Evolutionary conservation across 73 alveolate species (phyloP), one percentile per base, ranked within the genome.

Genomic region (Paramecium sonneborni): DNA sequence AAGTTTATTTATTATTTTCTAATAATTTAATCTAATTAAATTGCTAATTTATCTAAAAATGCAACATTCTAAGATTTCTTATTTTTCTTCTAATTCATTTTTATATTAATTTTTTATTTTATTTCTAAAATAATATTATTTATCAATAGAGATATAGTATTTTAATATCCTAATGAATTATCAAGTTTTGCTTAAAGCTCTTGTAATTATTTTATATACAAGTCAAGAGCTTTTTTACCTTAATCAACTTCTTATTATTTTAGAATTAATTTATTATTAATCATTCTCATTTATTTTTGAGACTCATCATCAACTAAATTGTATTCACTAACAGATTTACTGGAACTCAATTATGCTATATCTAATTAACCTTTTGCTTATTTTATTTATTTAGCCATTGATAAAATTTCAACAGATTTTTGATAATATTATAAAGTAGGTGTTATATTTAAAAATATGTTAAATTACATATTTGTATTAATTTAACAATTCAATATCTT

Each of bases 381-480:
- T 44, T 79, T 79, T 3, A 44, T 34, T 26, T 9, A 24, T 44
- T 79, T 79, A 1, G 55, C 74, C 44, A 79, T 26, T 8, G 44
- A 79, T 79, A 79, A 24, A 10, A 79, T 39, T 21, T 79, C 90
- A 11, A 24, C 69, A 41, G 90, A 79, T 14, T 44, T 20, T 79
- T 79, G 21, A 44, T 79, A 79, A 12, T 79, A 24, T 79, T 79
- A 34, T 79, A 79, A 43, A 79, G 90, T 37, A 20, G 90, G 90
- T 11, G 55, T 34, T 18, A 79, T 23, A 41, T 38, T 79, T 39
- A 79, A 20, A 23, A 43, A 79, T 9, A 32, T 30, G 46, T 79
- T 32, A 43, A 30, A 79, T 20, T 79, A 34, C 24, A 18, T 18
- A 43, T 44, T 24, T 20, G 46, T 1, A 79, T 38, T 38, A 7